Percentiles rank a stretch among this genome's conserved stretches.
Conservation (phyloP, 129 eudicot species). For the Chrysanthemum makinoi region DNA sequence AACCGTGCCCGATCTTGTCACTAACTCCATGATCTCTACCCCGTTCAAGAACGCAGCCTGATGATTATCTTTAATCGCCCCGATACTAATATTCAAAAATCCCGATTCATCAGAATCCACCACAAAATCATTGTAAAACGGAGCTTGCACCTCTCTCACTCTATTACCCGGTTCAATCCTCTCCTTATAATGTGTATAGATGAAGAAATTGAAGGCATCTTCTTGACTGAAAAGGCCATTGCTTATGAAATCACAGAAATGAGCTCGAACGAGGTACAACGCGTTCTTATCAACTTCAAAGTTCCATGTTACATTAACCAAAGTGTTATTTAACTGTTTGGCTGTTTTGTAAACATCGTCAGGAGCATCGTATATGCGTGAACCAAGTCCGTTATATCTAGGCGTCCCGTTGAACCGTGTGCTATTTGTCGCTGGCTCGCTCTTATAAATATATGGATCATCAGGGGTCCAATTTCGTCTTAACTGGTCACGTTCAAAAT, state of each 20-base stretch:
- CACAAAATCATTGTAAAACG: slow-evolving; percentile 42
- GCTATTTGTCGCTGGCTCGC: slow-evolving; percentile 6
- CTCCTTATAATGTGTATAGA: not conserved
- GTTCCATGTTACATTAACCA: slow-evolving; percentile 50
- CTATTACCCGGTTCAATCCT: not conserved
- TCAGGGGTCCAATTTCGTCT: slow-evolving; percentile 58
- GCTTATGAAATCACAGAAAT: slow-evolving; percentile 50
- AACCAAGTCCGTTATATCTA: not conserved
- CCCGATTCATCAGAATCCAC: slow-evolving; percentile 40
- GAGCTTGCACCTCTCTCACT: not conserved
- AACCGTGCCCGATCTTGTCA: not conserved
- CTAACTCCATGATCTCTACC: slow-evolving; percentile 54
- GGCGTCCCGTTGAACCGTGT: not conserved
- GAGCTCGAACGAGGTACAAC: slow-evolving; percentile 41
- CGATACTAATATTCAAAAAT: slow-evolving; percentile 40
- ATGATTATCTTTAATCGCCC: slow-evolving; percentile 6
- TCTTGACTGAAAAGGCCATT: fast-evolving
- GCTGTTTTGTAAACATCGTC: slow-evolving; percentile 50
- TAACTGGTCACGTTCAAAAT: slow-evolving; percentile 26
- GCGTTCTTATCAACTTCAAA: slow-evolving; percentile 34
- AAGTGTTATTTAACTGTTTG: slow-evolving; percentile 21
- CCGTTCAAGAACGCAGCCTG: slow-evolving; percentile 46
- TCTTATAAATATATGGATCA: slow-evolving; percentile 28
- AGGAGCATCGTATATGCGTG: slow-evolving; percentile 42
- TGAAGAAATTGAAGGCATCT: slow-evolving; percentile 33